Base-by-base conservation (phyloP, 208 protist species). In the Vickermania ingenoplastis region DNA sequence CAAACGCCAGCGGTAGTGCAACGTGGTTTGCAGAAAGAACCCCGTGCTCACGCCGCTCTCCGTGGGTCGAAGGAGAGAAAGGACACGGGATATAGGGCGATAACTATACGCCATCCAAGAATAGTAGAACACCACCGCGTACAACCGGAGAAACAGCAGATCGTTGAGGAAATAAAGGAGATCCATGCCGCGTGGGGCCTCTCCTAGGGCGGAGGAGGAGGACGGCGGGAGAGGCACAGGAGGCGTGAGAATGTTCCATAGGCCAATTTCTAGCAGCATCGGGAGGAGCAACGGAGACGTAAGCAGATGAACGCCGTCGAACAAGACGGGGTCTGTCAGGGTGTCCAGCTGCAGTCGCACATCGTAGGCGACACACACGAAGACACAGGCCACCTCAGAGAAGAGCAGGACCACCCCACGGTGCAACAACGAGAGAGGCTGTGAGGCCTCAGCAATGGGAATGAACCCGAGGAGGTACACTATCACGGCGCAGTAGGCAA, bases 221-320 rank as follows among this genome's bases (percentile, higher is more conserved):
- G 72, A 78, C 28, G 75, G 79, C 29, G 80, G 26, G 4, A 86
- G 58, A n/a, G n/a, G n/a, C 13, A 79, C 60, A 2, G 80, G 80
- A 13, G 83, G 83, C 14, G 80, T 88, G 56, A 83, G 77, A 45
- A 91, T 87, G 59, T 72, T 75, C 80, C 81, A 88, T 49, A 91
- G 41, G 0, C 78, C 29, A 2, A 85, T 59, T 51, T 91, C 79
- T 0, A 57, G 57, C 28, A 76, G 57, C 83, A 91, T 87, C 52
- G 85, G 73, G 0, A 77, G 65, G 31, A 91, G 71, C 64, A 77
- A 78, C 1, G 83, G 83, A 17, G 83, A 91, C 51, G 77, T 88
- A 53, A 84, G 81, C 31, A 91, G 71, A 17, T 55, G 53, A 27
- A 65, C 60, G 7, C 65, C 58, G 28, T 79, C 68, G 58, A 82